Evolutionary conservation across 306 rosid genomes (phyloP), one percentile per base, ranked within the genome.

Genomic region (Begonia loranthoides): DNA sequence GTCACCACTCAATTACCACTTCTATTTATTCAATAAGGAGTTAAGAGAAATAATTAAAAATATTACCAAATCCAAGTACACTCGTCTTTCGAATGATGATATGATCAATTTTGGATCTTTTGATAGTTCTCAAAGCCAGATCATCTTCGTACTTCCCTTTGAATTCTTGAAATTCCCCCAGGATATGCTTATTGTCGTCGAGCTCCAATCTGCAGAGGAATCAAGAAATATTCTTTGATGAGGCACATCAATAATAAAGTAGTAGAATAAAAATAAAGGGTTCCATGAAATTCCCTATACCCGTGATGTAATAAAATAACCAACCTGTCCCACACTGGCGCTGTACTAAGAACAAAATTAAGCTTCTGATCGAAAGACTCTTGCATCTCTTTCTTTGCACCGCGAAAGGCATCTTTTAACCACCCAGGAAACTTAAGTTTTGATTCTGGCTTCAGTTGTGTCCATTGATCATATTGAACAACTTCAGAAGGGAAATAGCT

Each of bases 261-360:
- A 19, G 22, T 19, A 2, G 22, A 19, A 19, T 19, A 19, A 19
- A 33, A 53, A 9, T 15, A 12, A 12, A 45, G 15, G 49, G 13
- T 36, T 53, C 22, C 9, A 10, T 4, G 2, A 19, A 28, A 28
- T 28, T 28, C 36, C 0, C 3, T 28, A 28, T 28, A 28, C 36
- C 8, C 36, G 36, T 4, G 36, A 28, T 7, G 41, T 50, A 19
- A 21, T 44, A 24, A 43, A 28, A 51, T 62, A 65, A 77, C 84
- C 49, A 59, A 89, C 97, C 94, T 82, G 57, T 90, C 97, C 97
- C 97, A 90, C 69, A 76, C 78, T 22, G 97, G 97, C 65, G 94
- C 87, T 1, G 95, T 79, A 69, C 73, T 64, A 51, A 90, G 82
- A 53, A 70, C 67, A 49, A 74, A 82, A 60, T 79, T 70, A 57